Percentiles rank a stretch among this genome's conserved stretches.
phyloP scores from a whole-genome alignment of 306 rosid genomes.

The Prosopis cineraria region DNA sequence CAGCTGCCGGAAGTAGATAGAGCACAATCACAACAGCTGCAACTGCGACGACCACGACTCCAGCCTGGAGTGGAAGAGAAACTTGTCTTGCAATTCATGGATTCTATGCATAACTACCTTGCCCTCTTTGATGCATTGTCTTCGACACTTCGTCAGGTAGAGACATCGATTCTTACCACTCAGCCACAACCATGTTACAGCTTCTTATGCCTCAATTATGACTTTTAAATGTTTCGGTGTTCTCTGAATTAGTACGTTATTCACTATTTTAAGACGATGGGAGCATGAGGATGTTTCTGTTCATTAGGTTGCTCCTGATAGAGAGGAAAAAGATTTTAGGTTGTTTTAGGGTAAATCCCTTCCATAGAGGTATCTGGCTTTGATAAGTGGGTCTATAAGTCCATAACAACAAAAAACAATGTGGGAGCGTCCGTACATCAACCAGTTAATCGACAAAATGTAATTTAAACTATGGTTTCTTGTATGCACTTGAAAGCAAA shows the following conservation, averaged over 20 bases:
- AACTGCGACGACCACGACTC: neutral
- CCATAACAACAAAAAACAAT: neutral
- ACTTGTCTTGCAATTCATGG: constrained; percentile 64
- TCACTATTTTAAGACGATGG: neutral
- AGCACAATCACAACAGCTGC: constrained; percentile 24
- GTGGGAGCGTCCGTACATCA: neutral
- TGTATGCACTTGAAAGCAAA: neutral
- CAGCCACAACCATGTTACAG: neutral
- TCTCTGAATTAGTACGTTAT: neutral
- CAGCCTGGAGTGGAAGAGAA: constrained; percentile 40
- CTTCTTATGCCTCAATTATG: neutral
- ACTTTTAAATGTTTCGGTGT: neutral
- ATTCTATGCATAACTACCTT: constrained; percentile 65
- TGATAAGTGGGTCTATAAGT: neutral
- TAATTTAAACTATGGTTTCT: neutral
- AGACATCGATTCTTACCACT: neutral
- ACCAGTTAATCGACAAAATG: neutral
- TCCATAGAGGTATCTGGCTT: neutral
- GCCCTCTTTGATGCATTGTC: constrained; percentile 59
- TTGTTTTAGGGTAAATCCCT: neutral
- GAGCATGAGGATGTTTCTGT: neutral
- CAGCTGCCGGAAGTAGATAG: constrained; percentile 17
- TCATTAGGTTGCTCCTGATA: neutral
- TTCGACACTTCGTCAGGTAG: constrained; percentile 73
- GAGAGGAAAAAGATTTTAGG: neutral